phyloP scores from a whole-genome alignment of 352 stramenopile species.

The Globisporangium rhizosaccharum region DNA sequence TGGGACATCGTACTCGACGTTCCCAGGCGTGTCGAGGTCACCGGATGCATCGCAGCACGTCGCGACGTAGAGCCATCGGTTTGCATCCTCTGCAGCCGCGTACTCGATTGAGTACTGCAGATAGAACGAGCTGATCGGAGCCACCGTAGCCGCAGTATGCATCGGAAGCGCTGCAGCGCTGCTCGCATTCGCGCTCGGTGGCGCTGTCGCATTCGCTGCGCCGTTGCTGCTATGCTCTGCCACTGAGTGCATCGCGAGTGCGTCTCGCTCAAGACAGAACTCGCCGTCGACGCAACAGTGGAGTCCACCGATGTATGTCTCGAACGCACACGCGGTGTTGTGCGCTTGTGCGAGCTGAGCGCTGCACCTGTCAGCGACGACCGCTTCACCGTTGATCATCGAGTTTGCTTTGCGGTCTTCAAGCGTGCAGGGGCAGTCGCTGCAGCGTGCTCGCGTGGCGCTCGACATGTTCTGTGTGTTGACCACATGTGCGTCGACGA shows the following conservation, averaged over 20 bases:
- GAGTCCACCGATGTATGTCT: conserved; percentile 8
- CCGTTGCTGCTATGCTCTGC: too few species aligned
- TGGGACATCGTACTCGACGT: conserved; percentile 9
- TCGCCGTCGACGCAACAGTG: conserved; percentile 11
- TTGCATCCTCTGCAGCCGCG: background rate
- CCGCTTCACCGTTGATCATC: conserved; percentile 9
- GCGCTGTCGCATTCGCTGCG: background rate
- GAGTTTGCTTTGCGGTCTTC: conserved; percentile 9
- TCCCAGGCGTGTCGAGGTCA: conserved; percentile 1
- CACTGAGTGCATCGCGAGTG: conserved; percentile 2
- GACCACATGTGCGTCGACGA: conserved; percentile 7
- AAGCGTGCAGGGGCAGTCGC: conserved; percentile 8
- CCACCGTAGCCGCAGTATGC: background rate
- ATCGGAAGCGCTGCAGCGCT: background rate
- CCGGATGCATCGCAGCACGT: conserved; percentile 10
- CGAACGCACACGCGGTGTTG: conserved; percentile 11
- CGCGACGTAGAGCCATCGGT: conserved; percentile 9
- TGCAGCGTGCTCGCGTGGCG: background rate
- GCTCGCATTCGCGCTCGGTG: background rate
- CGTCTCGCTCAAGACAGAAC: conserved; percentile 10
- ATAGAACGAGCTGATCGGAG: conserved; percentile 10
- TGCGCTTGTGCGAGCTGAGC: conserved; percentile 4
- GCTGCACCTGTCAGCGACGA: conserved; percentile 3
- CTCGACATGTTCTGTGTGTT: conserved; percentile 9
- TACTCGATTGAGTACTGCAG: conserved; percentile 10